These are phyloP conservation scores for Blumeria graminis DNA, from an alignment of 2,329 filamentous ascomycete genomes.

Conservation along the genomic window DNA sequence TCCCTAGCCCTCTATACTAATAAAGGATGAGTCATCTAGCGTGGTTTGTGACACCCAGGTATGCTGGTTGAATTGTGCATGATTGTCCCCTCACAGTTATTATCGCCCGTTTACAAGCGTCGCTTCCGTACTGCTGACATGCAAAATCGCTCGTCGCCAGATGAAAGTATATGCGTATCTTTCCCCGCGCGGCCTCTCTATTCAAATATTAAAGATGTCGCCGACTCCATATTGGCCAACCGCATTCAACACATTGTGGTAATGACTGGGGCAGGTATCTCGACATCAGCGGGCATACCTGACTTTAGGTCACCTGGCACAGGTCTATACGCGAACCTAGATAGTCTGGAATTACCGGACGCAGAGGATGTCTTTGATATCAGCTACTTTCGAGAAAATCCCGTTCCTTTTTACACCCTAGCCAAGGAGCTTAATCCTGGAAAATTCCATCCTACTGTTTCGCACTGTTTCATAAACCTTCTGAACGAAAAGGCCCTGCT, in stretches of 20 bases:
- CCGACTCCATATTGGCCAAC: constrained; percentile 54
- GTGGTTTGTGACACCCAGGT: no score
- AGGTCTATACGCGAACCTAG: constrained; percentile 80
- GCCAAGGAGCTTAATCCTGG: constrained; percentile 85
- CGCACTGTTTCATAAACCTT: constrained; percentile 70
- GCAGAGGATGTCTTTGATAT: constrained; percentile 92
- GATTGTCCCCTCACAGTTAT: no score
- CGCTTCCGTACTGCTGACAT: no score
- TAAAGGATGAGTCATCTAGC: no score
- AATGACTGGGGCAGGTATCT: constrained; percentile 78
- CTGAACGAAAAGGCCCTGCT: constrained; percentile 58
- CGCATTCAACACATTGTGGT: constrained; percentile 51
- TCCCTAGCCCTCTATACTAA: no score
- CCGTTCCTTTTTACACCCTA: constrained; percentile 74
- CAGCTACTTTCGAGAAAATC: constrained; percentile 61
- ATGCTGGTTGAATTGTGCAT: no score
- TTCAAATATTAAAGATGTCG: constrained; percentile 37
- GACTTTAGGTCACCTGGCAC: constrained; percentile 89
- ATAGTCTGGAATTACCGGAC: constrained; percentile 61
- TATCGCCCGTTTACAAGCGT: no score
- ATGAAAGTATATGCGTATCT: no score
- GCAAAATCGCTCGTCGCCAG: no score
- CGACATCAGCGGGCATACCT: constrained; percentile 53
- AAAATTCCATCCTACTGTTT: constrained; percentile 66
- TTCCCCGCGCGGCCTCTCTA: not conserved